Conservation (phyloP, 106 monocot genomes). For the Acorus gramineus region DNA sequence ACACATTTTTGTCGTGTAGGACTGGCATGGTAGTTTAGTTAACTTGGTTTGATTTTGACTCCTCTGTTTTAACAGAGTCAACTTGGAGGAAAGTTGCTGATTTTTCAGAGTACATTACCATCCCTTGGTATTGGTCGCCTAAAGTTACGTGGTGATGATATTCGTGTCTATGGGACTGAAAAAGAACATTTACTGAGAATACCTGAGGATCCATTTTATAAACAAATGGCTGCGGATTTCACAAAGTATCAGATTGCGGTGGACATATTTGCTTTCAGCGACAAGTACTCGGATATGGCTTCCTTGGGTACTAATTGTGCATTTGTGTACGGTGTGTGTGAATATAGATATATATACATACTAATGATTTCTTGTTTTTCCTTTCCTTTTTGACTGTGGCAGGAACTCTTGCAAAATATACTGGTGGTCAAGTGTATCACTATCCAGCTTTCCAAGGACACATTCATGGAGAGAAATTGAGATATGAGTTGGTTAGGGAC, state of each 20-base stretch:
- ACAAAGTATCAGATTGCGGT: slow-evolving; percentile 87
- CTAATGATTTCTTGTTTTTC: slow-evolving; percentile 1
- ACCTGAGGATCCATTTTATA: slow-evolving; percentile 96
- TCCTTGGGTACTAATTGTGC: slow-evolving; percentile 61
- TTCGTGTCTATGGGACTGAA: slow-evolving; percentile 79
- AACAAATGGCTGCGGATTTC: slow-evolving; percentile 98
- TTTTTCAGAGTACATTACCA: slow-evolving; percentile 88
- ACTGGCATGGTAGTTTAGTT: background rate
- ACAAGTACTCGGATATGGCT: slow-evolving; percentile 85
- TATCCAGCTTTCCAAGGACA: slow-evolving; percentile 74
- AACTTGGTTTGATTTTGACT: background rate
- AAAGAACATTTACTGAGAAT: slow-evolving; percentile 67
- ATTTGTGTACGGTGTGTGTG: background rate
- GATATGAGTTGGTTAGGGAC: slow-evolving; percentile 71
- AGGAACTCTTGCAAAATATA: slow-evolving; percentile 91
- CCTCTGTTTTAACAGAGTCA: slow-evolving; percentile 45
- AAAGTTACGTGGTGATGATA: slow-evolving; percentile 83
- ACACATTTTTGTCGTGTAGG: background rate
- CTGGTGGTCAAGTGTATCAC: slow-evolving; percentile 92
- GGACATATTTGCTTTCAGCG: slow-evolving; percentile 69
- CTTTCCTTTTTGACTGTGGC: slow-evolving; percentile 5
- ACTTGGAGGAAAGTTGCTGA: slow-evolving; percentile 85
- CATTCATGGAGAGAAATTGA: slow-evolving; percentile 60
- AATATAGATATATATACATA: background rate
- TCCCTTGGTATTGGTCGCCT: slow-evolving; percentile 84